Conservation (phyloP, 208 protist genomes). For the Trypanosoma caninum region DNA sequence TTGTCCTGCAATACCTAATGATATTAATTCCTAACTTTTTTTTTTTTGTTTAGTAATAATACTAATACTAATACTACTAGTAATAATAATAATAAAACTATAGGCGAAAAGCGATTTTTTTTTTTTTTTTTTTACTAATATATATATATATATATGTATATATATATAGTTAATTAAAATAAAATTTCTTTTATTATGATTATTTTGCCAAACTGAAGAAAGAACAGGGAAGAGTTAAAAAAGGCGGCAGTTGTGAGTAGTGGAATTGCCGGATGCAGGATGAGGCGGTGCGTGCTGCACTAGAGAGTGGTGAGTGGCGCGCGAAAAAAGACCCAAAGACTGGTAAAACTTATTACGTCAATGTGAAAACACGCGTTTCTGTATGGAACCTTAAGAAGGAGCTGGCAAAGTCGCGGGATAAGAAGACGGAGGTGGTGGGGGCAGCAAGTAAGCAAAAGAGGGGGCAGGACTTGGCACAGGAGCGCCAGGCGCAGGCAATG, state of each 20-base stretch:
- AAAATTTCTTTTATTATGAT: not conserved
- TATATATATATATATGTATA: too few species aligned
- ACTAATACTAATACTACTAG: not conserved
- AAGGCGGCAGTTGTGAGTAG: too few species aligned
- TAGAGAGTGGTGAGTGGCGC: slow-evolving; percentile 26
- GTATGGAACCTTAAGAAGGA: slow-evolving; percentile 34
- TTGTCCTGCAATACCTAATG: too few species aligned
- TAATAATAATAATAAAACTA: too few species aligned
- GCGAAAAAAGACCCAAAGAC: slow-evolving; percentile 27
- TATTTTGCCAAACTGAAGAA: too few species aligned
- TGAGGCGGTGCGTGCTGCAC: slow-evolving; percentile 13
- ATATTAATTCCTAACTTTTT: too few species aligned
- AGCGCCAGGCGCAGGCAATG: slow-evolving; percentile 11
- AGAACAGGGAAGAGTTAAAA: too few species aligned
- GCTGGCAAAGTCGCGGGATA: slow-evolving; percentile 11
- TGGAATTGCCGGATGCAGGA: slow-evolving; percentile 13
- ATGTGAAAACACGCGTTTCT: slow-evolving; percentile 21
- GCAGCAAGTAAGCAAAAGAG: not conserved
- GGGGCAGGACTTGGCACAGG: not conserved
- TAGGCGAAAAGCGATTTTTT: too few species aligned
- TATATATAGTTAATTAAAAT: too few species aligned
- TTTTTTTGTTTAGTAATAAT: not conserved
- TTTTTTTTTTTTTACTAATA: not conserved
- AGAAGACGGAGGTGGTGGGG: not conserved
- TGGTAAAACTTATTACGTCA: slow-evolving; percentile 32